phyloP scores from a whole-genome alignment of 768 basidiomycete genomes.

The Leccinellum rugosiceps region DNA sequence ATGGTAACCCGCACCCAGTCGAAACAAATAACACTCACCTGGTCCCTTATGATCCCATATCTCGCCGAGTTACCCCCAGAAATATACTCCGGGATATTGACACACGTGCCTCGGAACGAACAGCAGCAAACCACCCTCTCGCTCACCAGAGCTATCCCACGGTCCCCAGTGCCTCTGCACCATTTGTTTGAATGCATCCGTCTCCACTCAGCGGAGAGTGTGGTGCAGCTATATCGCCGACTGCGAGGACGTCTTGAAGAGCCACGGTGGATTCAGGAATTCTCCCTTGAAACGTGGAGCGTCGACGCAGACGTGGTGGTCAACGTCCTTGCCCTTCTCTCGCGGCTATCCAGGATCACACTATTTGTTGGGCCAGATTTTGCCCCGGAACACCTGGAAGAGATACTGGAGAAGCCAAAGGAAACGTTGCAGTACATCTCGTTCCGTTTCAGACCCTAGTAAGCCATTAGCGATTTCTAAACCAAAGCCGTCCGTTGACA shows the following conservation, averaged over 20 bases:
- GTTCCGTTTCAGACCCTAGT: constrained; percentile 84
- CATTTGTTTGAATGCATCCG: constrained; percentile 59
- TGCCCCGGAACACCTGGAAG: constrained; percentile 76
- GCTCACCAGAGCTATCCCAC: constrained; percentile 62
- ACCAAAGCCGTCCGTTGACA: constrained; percentile 1
- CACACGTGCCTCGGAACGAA: constrained; percentile 42
- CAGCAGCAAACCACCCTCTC: constrained; percentile 55
- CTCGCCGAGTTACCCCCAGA: constrained; percentile 56
- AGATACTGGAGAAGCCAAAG: constrained; percentile 54
- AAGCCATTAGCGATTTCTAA: constrained; percentile 26
- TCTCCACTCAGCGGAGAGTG: constrained; percentile 49
- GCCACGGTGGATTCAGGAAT: constrained; percentile 42
- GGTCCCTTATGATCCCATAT: constrained; percentile 14
- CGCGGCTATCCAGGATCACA: constrained; percentile 45
- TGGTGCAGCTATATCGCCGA: constrained; percentile 54
- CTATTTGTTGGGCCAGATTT: constrained; percentile 77
- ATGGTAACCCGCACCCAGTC: no score
- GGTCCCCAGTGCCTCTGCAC: constrained; percentile 50
- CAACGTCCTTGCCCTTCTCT: constrained; percentile 61
- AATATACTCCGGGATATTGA: constrained; percentile 59
- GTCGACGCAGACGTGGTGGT: constrained; percentile 74
- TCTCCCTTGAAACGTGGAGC: constrained; percentile 60
- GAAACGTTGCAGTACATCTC: constrained; percentile 48
- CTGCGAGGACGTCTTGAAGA: constrained; percentile 40
- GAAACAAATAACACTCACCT: background rate